Evolutionary conservation across 345 rosid genomes (phyloP), one percentile per base, ranked within the genome.

Genomic region (Bruguiera sexangula): DNA sequence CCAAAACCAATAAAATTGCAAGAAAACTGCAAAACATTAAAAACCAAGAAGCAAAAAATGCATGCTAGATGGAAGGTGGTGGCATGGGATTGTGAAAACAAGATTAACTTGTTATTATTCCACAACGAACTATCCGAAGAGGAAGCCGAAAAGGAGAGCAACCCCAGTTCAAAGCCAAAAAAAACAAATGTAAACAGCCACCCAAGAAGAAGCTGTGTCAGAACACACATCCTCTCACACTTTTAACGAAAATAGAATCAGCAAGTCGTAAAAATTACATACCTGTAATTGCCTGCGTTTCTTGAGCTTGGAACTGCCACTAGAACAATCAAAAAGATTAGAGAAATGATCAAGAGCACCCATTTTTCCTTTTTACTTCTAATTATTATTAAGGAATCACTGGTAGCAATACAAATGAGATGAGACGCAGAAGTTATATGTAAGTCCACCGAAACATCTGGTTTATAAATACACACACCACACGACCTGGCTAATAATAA

Each of bases 301-400:
- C 86, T 74, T 91, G 79, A 8, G 65, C 74, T 61, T 81, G 75
- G 87, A 82, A 43, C 87, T 39, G 31, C 83, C 84, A 68, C 59
- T 8, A 6, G 99, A 89, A 76, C 96, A 92, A 68, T 92, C 92
- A 48, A 91, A 92, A 72, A 87, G 76, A 73, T 91, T 16, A n/a
- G 97, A 83, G 59, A 94, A 78, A 76, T 91, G 93, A 88, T 94
- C 98, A 30, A 95, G 81, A 81, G 74, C 93, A 26, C 97, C 99
- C 99, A 95, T 89, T 39, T 31, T 70, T 5, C 15, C 37, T 22
- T 24, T 7, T 9, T 16, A 1, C 10, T 27, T 27, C 13, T 4
- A 19, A 3, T 6, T 4, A 69, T 1, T 8, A 19, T 20, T 6
- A 30, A 24, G 55, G 52, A 54, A 13, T 1, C 6, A 27, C 11